Evolutionary conservation across 805 yeast species (phyloP), one percentile per base, ranked within the genome.

Genomic region (Vanderwaltozyma yarrowii): DNA sequence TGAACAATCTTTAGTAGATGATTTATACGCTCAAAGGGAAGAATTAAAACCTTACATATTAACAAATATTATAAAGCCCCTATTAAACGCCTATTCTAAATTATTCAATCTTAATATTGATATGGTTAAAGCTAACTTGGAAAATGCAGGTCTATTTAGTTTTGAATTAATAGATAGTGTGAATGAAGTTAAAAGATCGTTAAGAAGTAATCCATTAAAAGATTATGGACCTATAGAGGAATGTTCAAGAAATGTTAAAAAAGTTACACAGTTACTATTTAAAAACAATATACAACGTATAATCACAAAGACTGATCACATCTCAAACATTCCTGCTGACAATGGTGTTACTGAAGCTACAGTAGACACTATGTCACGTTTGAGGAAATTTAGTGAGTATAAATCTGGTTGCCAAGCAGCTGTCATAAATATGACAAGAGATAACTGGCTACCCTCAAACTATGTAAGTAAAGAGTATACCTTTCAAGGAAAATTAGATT

Each of bases 301-400:
- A 23, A 83, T 76, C 33, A 51, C 53, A 3, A 65, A 74, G 32
- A 72, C 78, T 14, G 59, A 52, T 14, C 50, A 64, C n/a, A 52
- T 74, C 39, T 62, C 67, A 2, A 51, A 61, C 9, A 53, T 80
- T 29, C 80, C 85, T 10, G 69, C 70, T 33, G 95, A 85, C 44
- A 73, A 71, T 47, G 82, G 83, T 37, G 74, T 85, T 32, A 71
- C 82, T 31, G 87, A 78, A 49, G 69, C 76, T 13, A 78, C 84
- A 0, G 78, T 79, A n/a, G 89, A 81, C 41, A 62, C 78, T 8
- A 73, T 83, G 65, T 75, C 87, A 0, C 69, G 76, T 41, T 61
- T 86, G 36, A 67, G 85, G 32, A 74, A 74, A 37, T 65, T 84
- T 25, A 69, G 82, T 21, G 85, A 78, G 41, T 78, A 74, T 52